These are phyloP conservation scores for Colletotrichum zoysiae DNA, from an alignment of 2,329 filamentous ascomycete genomes.

Conservation along the genomic window DNA sequence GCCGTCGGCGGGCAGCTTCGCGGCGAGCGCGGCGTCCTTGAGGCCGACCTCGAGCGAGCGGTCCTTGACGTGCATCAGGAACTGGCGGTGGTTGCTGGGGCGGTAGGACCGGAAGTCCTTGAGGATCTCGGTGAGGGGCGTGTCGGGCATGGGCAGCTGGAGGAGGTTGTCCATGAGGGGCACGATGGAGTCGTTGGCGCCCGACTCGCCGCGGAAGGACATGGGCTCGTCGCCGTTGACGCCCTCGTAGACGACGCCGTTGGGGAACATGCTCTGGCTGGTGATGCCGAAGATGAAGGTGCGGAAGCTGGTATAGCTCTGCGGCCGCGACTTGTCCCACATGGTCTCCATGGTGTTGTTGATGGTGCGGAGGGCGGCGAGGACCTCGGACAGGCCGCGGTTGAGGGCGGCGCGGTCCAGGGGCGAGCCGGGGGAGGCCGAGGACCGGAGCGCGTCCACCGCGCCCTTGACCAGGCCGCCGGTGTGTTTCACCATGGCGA, in stretches of 20 bases:
- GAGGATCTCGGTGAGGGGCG: conserved; percentile 89
- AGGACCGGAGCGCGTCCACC: conserved; percentile 69
- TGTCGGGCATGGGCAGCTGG: conserved; percentile 87
- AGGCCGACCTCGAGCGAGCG: conserved; percentile 64
- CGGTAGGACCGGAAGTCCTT: conserved; percentile 91
- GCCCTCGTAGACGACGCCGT: conserved; percentile 91
- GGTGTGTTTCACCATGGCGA: conserved; percentile 94
- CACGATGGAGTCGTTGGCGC: conserved; percentile 95
- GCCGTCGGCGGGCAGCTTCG: conserved; percentile 43
- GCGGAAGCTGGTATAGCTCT: conserved; percentile 88
- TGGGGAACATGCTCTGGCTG: conserved; percentile 91
- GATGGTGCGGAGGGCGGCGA: conserved; percentile 75
- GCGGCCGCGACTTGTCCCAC: conserved; percentile 90
- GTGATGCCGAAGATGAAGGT: conserved; percentile 99
- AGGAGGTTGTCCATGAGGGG: conserved; percentile 90
- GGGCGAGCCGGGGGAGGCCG: conserved; percentile 43
- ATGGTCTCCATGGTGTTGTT: conserved; percentile 88
- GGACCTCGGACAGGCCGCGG: conserved; percentile 69
- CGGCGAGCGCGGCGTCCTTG: conserved; percentile 67
- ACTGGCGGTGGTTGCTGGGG: conserved; percentile 88
- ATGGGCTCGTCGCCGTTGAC: conserved; percentile 77
- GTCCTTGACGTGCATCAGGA: conserved; percentile 78
- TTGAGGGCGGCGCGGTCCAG: conserved; percentile 65
- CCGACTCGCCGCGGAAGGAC: conserved; percentile 90
- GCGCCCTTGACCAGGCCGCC: conserved; percentile 81